Percentiles rank a stretch among this genome's conserved stretches.
Conservation (phyloP, 1,284 basidiomycete genomes). For the Ceratobasidium sp. region DNA sequence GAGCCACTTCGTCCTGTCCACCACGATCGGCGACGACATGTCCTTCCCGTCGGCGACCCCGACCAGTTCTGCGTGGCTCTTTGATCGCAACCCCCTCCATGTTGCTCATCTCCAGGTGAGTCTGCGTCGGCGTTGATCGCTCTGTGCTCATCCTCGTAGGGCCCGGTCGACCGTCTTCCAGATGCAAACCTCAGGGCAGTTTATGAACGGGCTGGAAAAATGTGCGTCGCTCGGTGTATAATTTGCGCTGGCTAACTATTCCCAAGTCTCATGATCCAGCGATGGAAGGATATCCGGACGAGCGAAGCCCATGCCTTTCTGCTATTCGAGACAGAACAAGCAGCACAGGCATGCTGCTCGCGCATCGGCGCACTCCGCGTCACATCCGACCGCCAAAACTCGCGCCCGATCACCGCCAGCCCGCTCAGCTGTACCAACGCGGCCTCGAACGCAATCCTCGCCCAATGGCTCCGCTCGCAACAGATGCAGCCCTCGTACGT, state of each 20-base stretch:
- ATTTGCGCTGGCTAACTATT: not conserved
- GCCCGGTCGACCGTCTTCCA: slow-evolving; percentile 25
- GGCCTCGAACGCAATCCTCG: slow-evolving; percentile 5
- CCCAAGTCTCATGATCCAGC: slow-evolving; percentile 35
- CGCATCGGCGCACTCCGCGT: slow-evolving; percentile 36
- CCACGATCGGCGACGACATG: not conserved
- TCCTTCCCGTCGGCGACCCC: no score
- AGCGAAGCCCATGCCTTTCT: slow-evolving; percentile 21
- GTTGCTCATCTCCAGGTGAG: slow-evolving; percentile 38
- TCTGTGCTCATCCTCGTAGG: slow-evolving; percentile 4
- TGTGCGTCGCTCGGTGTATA: slow-evolving; percentile 1
- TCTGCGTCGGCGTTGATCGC: not conserved
- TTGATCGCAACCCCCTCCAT: slow-evolving; percentile 35
- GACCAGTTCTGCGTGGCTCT: slow-evolving; percentile 7
- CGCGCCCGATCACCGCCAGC: slow-evolving; percentile 29
- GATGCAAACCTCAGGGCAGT: slow-evolving; percentile 31
- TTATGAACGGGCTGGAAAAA: slow-evolving; percentile 39
- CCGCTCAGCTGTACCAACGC: slow-evolving; percentile 15
- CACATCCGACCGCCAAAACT: slow-evolving; percentile 22
- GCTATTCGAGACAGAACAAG: slow-evolving; percentile 35
- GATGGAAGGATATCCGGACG: slow-evolving; percentile 19
- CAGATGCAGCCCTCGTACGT: slow-evolving; percentile 22
- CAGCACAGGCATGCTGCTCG: slow-evolving; percentile 17
- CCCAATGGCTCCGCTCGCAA: slow-evolving; percentile 29
- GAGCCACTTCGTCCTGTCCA: no score